Percentiles rank a stretch among this genome's conserved stretches.
phyloP scores from a whole-genome alignment of 2,329 filamentous ascomycete species.

The Colletotrichum tofieldiae region DNA sequence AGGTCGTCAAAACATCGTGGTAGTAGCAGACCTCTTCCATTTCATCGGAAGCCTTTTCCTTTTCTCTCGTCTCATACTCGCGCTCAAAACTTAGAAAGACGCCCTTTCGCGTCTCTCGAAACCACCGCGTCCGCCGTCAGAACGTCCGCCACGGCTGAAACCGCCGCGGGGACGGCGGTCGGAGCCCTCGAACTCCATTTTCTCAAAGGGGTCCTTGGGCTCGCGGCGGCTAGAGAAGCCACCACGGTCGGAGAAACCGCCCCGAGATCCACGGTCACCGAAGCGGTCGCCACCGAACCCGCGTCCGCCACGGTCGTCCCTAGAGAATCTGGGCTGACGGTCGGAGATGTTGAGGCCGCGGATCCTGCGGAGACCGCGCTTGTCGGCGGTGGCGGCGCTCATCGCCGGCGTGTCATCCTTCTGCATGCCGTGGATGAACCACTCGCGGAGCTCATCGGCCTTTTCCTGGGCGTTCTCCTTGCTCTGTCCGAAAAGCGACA shows the following conservation, averaged over 20 bases:
- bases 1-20: constrained; percentile 10
- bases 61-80: background rate
- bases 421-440: constrained; percentile 67
- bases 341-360: constrained; percentile 54
- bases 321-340: constrained; percentile 26
- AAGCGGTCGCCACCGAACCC: background rate
- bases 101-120: background rate
- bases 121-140: constrained; percentile 19
- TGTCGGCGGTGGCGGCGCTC: constrained; percentile 43
- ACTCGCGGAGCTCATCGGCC: constrained; percentile 68
- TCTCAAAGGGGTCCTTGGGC: constrained; percentile 46
- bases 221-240: constrained; percentile 35
- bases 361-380: constrained; percentile 51
- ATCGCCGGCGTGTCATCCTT: constrained; percentile 54
- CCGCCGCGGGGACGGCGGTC: constrained; percentile 34
- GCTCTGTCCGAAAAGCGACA: constrained; percentile 70
- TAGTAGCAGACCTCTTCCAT: constrained; percentile 8
- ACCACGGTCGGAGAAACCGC: constrained; percentile 18
- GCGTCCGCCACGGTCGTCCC: constrained; percentile 17
- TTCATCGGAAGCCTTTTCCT: background rate
- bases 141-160: constrained; percentile 9
- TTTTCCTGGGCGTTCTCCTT: constrained; percentile 54
- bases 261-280: constrained; percentile 12
- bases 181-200: constrained; percentile 30
- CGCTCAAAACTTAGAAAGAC: constrained; percentile 17